Percentiles rank a stretch among this genome's conserved stretches.
These are phyloP conservation scores for Didymella lethalis DNA, from an alignment of 2,329 filamentous ascomycete genomes.

Conservation along the genomic window DNA sequence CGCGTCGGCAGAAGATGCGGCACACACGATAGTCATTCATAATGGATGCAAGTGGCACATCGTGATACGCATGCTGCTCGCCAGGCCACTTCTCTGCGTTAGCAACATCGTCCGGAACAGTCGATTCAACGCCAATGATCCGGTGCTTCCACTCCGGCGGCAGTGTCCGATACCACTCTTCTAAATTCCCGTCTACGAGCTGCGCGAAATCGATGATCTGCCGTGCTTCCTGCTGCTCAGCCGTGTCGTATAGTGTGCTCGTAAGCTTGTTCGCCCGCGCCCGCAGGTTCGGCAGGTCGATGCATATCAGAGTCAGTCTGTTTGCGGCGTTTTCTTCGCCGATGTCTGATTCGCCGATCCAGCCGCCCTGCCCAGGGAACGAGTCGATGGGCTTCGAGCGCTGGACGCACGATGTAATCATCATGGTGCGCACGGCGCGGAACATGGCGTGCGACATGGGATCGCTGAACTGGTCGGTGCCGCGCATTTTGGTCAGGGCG, in stretches of 20 bases:
- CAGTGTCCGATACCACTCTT: slow-evolving; percentile 49
- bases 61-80: slow-evolving; percentile 51
- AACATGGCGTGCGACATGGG: slow-evolving; percentile 50
- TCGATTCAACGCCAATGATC: slow-evolving; percentile 42
- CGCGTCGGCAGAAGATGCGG: slow-evolving; percentile 51
- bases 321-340: slow-evolving; percentile 51
- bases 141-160: slow-evolving; percentile 47
- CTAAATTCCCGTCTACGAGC: slow-evolving; percentile 48
- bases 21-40: slow-evolving; percentile 53
- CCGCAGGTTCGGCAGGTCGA: slow-evolving; percentile 50
- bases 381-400: slow-evolving; percentile 50
- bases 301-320: slow-evolving; percentile 51
- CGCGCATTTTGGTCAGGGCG: slow-evolving; percentile 49
- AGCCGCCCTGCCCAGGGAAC: slow-evolving; percentile 48
- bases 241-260: slow-evolving; percentile 29
- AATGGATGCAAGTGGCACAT: slow-evolving; percentile 50
- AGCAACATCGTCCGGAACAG: slow-evolving; percentile 40
- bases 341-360: slow-evolving; percentile 44
- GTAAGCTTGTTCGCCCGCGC: slow-evolving; percentile 45
- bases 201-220: slow-evolving; percentile 47
- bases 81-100: slow-evolving; percentile 48
- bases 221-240: slow-evolving; percentile 39
- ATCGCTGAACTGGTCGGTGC: slow-evolving; percentile 50
- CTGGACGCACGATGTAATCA: slow-evolving; percentile 53
- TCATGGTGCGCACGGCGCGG: slow-evolving; percentile 52